Conservation (phyloP, 1,284 basidiomycete genomes). For the Ceratobasidium sp. region DNA sequence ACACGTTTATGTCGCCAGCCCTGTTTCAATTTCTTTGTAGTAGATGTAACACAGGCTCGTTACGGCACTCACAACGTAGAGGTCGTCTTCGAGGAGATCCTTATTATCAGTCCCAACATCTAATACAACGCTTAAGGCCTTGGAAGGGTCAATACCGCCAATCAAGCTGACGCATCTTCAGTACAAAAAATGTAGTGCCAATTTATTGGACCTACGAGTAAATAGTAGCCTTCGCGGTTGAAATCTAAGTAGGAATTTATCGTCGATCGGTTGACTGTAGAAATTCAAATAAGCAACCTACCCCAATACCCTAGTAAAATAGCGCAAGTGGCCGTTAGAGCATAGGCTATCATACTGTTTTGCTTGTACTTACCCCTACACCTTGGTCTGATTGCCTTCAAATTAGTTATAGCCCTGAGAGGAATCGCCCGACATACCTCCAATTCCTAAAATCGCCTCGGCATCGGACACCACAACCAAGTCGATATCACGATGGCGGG, state of each 20-base stretch:
- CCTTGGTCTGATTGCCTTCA: constrained; percentile 63
- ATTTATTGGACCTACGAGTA: constrained; percentile 67
- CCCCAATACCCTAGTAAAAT: constrained; percentile 59
- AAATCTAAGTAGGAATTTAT: constrained; percentile 65
- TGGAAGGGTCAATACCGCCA: constrained; percentile 80
- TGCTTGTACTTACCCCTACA: constrained; percentile 63
- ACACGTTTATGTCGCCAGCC: constrained; percentile 73
- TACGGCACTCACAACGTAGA: constrained; percentile 68
- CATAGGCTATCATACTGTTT: background rate
- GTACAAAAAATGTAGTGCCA: background rate
- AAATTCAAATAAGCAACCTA: constrained; percentile 49
- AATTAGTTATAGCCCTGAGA: background rate
- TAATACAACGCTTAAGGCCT: constrained; percentile 71
- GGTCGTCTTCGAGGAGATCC: constrained; percentile 65
- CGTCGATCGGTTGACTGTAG: background rate
- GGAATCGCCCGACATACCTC: constrained; percentile 48
- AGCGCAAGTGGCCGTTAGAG: background rate
- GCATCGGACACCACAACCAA: constrained; percentile 84
- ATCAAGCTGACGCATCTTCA: constrained; percentile 63
- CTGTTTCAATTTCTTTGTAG: constrained; percentile 52
- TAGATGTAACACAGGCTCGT: background rate
- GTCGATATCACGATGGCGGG: constrained; percentile 68
- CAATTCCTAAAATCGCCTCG: constrained; percentile 85
- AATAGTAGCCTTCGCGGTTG: constrained; percentile 86
- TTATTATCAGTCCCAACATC: constrained; percentile 85